Evolutionary conservation across 768 basidiomycete genomes (phyloP), one percentile per base, ranked within the genome.

Genomic region (Collybiopsis confluens): DNA sequence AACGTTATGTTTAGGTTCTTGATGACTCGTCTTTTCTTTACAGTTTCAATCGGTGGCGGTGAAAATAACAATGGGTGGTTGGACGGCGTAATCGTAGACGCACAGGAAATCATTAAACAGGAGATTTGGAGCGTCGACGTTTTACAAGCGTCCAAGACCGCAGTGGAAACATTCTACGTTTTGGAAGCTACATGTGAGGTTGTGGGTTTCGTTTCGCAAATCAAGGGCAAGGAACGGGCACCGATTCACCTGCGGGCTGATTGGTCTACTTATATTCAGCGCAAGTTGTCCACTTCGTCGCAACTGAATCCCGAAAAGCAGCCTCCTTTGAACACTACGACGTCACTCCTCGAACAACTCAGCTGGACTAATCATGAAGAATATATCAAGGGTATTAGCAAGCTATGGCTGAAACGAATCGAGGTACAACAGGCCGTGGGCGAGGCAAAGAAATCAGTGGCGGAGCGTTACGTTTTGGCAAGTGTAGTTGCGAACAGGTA

Each of bases 181-280:
- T 67, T 92, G 1, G 86, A 87, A 56, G 63, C 77, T 20, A 91
- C 89, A 0, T 88, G 88, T 61, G 89, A 91, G 61, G 82, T 85
- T 28, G 75, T 89, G 51, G 87, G 86, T 0, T 69, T 65, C 28
- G 60, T 66, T 18, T 41, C 58, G 4, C 45, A 45, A 24, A 44
- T 20, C 37, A 38, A 40, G 33, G 54, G 38, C 27, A 40, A 45
- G 15, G 24, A 20, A 11, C 33, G 8, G 4, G 8, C n/a, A 60
- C 30, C 42, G 11, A 23, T 57, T 8, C 54, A 57, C 49, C 61
- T 79, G 30, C 81, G 89, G 7, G 70, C 70, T 0, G 89, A 91
- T 64, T 91, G 89, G 89, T 76, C 80, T 1, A 58, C 66, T 1
- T 90, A 85, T 62, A 75, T 90, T 45, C 58, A 64, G 10, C 54